phyloP scores from a whole-genome alignment of 768 basidiomycete species.

The Chalciporus piperatus region DNA sequence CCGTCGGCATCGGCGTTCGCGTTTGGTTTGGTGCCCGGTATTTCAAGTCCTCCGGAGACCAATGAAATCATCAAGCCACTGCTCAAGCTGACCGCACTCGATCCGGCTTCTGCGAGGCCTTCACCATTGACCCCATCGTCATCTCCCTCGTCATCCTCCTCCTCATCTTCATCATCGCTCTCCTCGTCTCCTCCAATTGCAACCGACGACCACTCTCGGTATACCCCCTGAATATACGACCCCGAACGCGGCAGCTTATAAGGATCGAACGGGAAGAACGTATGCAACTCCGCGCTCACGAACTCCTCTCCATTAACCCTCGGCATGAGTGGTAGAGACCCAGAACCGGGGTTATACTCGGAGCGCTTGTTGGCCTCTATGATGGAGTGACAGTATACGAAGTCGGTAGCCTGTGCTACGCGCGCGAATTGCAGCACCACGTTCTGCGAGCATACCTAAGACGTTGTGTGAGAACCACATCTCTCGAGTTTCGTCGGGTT shows the following conservation, averaged over 20 bases:
- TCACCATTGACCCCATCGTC: constrained; percentile 18
- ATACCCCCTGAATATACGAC: constrained; percentile 75
- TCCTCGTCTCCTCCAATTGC: constrained; percentile 68
- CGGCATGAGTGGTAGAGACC: constrained; percentile 18
- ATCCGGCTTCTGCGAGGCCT: background rate
- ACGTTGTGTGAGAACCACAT: background rate
- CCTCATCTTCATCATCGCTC: constrained; percentile 64
- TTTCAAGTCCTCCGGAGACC: constrained; percentile 18
- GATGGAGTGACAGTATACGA: constrained; percentile 92
- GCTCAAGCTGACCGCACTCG: constrained; percentile 6
- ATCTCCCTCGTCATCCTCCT: constrained; percentile 41
- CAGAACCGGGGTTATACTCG: constrained; percentile 40
- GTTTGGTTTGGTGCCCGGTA: constrained; percentile 18
- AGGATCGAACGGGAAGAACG: constrained; percentile 98
- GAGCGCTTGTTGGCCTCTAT: constrained; percentile 83
- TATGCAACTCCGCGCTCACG: constrained; percentile 71
- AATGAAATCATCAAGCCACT: background rate
- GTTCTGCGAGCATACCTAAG: constrained; percentile 83
- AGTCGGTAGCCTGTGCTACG: constrained; percentile 84
- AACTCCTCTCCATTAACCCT: constrained; percentile 32
- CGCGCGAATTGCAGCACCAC: constrained; percentile 95
- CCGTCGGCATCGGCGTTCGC: constrained; percentile 42
- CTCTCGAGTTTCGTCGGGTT: no score
- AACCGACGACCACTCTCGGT: constrained; percentile 87
- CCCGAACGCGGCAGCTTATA: constrained; percentile 83